These are phyloP conservation scores for Colletotrichum navitas DNA, from an alignment of 2,329 filamentous ascomycete species.

Conservation along the genomic window DNA sequence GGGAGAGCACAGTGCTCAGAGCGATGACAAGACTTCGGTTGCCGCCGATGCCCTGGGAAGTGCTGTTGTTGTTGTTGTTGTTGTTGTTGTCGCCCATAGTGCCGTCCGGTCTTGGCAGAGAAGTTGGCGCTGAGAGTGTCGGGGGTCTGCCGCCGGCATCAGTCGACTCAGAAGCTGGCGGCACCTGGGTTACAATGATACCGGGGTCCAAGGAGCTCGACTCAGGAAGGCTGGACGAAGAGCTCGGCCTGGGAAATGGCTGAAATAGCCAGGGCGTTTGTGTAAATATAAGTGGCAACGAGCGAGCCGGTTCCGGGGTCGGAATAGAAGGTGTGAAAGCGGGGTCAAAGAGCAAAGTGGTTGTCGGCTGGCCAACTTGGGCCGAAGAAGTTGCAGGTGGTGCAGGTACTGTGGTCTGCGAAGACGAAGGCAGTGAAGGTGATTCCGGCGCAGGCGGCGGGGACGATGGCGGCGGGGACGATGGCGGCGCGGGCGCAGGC, in stretches of 20 bases:
- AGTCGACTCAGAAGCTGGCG: conserved; percentile 23
- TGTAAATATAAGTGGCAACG: conserved; percentile 3
- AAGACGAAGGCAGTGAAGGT: conserved; percentile 7
- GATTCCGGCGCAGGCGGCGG: conserved; percentile 5
- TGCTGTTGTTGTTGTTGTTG: conserved; percentile 7
- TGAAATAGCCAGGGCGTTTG: background rate
- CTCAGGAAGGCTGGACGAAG: conserved; percentile 7
- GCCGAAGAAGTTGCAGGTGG: conserved; percentile 10
- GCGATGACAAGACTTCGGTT: conserved; percentile 62
- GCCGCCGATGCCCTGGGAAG: conserved; percentile 42
- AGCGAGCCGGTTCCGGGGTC: background rate
- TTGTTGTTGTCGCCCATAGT: conserved; percentile 25
- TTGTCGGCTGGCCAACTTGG: conserved; percentile 10
- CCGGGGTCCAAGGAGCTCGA: conserved; percentile 19
- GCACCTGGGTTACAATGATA: background rate
- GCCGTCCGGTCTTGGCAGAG: conserved; percentile 28
- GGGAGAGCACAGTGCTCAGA: conserved; percentile 63
- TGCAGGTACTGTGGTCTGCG: background rate
- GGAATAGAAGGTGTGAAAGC: conserved; percentile 11
- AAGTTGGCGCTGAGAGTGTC: conserved; percentile 16
- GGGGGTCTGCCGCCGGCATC: conserved; percentile 27
- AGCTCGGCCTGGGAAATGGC: conserved; percentile 15
- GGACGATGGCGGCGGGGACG: no score
- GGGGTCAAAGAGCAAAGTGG: conserved; percentile 8
- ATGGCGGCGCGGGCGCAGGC: conserved; percentile 24